Conservation (phyloP, 106 monocot genomes). For the Vanilla planifolia region DNA sequence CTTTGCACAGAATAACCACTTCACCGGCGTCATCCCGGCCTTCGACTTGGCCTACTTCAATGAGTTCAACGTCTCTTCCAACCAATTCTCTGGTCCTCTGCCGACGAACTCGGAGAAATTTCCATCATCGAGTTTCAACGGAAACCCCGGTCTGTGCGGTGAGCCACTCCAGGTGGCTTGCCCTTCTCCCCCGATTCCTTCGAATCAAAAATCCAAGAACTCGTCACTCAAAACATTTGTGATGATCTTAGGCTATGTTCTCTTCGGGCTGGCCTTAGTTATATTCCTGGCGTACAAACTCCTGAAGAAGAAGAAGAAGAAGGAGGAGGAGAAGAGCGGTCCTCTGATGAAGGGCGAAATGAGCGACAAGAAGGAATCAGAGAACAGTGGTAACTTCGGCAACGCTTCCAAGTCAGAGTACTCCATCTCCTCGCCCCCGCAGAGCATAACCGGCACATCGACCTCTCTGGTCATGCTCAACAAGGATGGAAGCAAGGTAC, state of each 20-base stretch:
- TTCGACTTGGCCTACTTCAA: conserved; percentile 14
- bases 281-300: conserved; percentile 12
- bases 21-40: conserved; percentile 19
- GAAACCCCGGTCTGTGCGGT: conserved; percentile 28
- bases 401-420: conserved; percentile 9
- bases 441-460: not conserved
- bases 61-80: conserved; percentile 21
- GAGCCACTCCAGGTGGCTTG: conserved; percentile 3
- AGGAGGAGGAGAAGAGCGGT: not conserved
- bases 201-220: too few relatives aligned
- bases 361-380: not conserved
- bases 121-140: not conserved
- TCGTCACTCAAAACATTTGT: too few relatives aligned
- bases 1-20: conserved; percentile 13
- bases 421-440: conserved; percentile 4
- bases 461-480: conserved; percentile 20
- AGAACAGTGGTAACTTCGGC: not conserved
- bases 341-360: not conserved
- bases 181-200: conserved; percentile 1
- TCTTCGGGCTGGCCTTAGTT: conserved; percentile 10
- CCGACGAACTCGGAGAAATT: conserved; percentile 6
- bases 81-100: conserved; percentile 19
- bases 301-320: conserved; percentile 5
- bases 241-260: conserved; percentile 25
- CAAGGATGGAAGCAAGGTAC: not conserved